Base-by-base conservation (phyloP, 2,329 filamentous ascomycete genomes). In the Monilinia vaccinii-corymbosi region DNA sequence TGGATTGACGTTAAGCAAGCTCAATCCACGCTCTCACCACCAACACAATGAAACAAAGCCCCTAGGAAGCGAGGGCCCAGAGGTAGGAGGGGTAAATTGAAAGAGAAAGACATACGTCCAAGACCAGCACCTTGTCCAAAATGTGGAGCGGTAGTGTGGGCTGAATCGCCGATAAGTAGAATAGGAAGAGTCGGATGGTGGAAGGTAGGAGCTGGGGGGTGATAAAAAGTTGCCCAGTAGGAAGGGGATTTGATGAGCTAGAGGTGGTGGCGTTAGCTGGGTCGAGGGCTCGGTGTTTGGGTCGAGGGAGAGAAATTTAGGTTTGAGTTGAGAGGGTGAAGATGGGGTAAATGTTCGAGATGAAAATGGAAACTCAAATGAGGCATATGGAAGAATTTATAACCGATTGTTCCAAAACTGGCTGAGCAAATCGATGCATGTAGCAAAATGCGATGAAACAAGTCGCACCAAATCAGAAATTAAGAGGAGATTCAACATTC, bases 111-210 rank as follows among this genome's bases (percentile, higher is more conserved):
- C 50, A 16, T 44, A 44, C 50, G 42, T 31, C 50, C 50, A 32
- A 53, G 50, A 1, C 50, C 50, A 31, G 50, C 50, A 4, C 50
- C 50, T 18, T 53, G 50, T 31, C 50, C 50, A 11, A 53, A 53
- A 44, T 53, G 50, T 2, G 50, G 50, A 21, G 50, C 36, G 16
- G 50, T 53, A 7, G 50, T 53, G 7, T 53, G 50, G 3, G 50
- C 50, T 16, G 50, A 25, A 23, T 53, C 50, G 25, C 50, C 38
- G 8, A 53, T 53, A 8, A 53, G 38, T 1, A 53, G 50, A 18
- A 53, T 42, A 0, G 50, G 38, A 16, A 53, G 50, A 32, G 13
- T 53, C 3, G 38, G 38, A 13, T 53, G 50, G 7, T 53, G 50
- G 4, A 53, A 53, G 13, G 38, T 44, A 10, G 25, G 50, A 10